These are phyloP conservation scores for Cinnamomum chago DNA, from an alignment of 164 flowering plant species.

Conservation along the genomic window DNA sequence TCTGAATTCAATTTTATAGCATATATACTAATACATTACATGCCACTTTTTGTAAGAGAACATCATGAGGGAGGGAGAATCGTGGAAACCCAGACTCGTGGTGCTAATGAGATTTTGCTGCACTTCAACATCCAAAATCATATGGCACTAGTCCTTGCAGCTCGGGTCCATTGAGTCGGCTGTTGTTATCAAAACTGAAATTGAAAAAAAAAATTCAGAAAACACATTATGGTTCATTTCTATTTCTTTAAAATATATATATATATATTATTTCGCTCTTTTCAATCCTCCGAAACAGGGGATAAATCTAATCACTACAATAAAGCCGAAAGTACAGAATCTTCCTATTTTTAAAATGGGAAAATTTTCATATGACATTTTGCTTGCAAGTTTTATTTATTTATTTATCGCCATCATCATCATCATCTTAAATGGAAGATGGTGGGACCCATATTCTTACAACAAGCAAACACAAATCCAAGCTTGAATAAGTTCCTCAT, in stretches of 20 bases:
- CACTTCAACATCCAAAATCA: conserved; percentile 72
- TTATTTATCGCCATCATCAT: no score
- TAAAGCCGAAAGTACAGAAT: no score
- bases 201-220: not conserved
- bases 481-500: no score
- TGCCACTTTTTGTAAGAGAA: not conserved
- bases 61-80: not conserved
- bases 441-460: no score
- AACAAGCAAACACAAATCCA: no score
- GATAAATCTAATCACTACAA: not conserved
- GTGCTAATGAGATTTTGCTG: not conserved
- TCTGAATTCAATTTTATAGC: not conserved
- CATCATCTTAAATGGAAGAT: no score
- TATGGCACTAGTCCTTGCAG: conserved; percentile 73
- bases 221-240: not conserved
- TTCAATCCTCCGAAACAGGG: not conserved
- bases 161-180: conserved; percentile 68
- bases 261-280: not conserved
- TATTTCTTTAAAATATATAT: not conserved
- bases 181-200: conserved; percentile 58
- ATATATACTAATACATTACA: not conserved
- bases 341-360: no score
- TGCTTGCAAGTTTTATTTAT: no score
- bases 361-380: no score
- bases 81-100: not conserved